These are phyloP conservation scores for Hypholoma sublateritium DNA, from an alignment of 768 basidiomycete species.

Conservation along the genomic window DNA sequence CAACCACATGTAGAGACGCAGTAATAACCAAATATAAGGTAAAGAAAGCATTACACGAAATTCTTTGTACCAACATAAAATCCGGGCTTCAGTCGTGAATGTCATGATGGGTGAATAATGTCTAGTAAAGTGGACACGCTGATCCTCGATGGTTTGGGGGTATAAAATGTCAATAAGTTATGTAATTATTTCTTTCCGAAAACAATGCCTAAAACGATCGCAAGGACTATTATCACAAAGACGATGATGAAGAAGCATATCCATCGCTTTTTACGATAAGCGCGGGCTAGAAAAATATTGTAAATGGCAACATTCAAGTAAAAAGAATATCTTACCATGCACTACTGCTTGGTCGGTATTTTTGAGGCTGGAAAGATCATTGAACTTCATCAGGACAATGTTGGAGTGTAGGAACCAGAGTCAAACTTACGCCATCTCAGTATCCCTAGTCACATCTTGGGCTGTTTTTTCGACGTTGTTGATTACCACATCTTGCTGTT, in stretches of 20 bases:
- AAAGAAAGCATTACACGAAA: slow-evolving; percentile 3
- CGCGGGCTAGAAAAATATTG: slow-evolving; percentile 28
- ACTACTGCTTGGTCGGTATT: slow-evolving; percentile 69
- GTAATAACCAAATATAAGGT: not conserved
- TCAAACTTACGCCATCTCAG: slow-evolving; percentile 62
- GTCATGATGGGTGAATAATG: not conserved
- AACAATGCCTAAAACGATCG: slow-evolving; percentile 53
- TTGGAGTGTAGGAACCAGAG: not conserved
- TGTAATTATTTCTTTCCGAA: slow-evolving; percentile 25
- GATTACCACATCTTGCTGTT: slow-evolving; percentile 80
- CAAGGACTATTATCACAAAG: slow-evolving; percentile 55
- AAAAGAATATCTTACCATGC: slow-evolving; percentile 33
- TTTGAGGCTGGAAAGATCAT: slow-evolving; percentile 40
- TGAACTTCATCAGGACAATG: not conserved
- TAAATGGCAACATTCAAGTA: not conserved
- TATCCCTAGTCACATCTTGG: slow-evolving; percentile 61
- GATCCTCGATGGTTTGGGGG: not conserved
- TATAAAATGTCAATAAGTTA: not conserved
- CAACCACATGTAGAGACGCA: not conserved
- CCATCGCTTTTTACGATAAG: slow-evolving; percentile 81
- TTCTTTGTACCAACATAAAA: slow-evolving; percentile 1
- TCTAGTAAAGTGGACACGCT: not conserved
- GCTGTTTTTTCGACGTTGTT: slow-evolving; percentile 63
- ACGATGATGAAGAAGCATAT: slow-evolving; percentile 75
- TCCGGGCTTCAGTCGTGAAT: not conserved